These are phyloP conservation scores for Lactarius hengduanensis DNA, from an alignment of 768 basidiomycete species.

Conservation along the genomic window DNA sequence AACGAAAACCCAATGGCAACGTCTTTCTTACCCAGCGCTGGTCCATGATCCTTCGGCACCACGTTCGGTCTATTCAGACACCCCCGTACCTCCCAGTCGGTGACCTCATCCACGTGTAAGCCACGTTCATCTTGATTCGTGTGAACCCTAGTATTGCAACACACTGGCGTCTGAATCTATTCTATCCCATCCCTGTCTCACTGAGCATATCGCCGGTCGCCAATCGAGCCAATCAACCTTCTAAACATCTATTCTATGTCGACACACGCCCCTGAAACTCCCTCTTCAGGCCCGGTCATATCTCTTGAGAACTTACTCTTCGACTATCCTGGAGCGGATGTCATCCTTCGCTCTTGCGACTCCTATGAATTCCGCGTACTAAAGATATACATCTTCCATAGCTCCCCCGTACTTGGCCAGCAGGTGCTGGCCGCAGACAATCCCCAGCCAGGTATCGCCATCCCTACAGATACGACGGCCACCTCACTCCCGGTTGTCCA, in stretches of 20 bases:
- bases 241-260: neutral
- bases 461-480: neutral
- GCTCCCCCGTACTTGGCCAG: conserved; percentile 41
- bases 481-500: neutral
- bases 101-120: neutral
- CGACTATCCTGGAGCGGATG: conserved; percentile 44
- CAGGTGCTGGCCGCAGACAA: conserved; percentile 25
- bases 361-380: conserved; percentile 45
- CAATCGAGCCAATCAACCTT: neutral
- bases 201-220: neutral
- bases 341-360: conserved; percentile 45
- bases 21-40: no score
- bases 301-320: conserved; percentile 32
- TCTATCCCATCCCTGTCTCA: neutral
- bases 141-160: neutral
- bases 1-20: no score
- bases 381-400: conserved; percentile 43
- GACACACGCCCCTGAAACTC: neutral
- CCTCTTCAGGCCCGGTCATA: neutral
- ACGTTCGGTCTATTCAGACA: no score
- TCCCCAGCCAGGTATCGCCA: neutral
- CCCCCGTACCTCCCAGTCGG: neutral
- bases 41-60: no score
- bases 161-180: neutral
- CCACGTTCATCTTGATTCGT: neutral